Conservation (phyloP, 805 yeast species). For the Yamadazyma kitorensis region DNA sequence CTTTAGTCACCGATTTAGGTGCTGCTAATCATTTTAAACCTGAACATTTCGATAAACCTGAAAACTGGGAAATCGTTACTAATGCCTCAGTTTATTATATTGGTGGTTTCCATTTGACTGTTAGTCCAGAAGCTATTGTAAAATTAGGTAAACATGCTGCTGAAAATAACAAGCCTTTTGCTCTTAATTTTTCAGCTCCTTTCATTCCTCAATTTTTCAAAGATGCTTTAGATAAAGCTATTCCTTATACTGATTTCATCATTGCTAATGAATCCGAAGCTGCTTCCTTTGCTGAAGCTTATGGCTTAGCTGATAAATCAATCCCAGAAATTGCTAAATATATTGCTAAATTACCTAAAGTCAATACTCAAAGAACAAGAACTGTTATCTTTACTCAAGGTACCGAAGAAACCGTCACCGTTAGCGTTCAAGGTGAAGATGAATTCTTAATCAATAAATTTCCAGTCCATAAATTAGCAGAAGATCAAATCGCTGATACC, state of each 20-base stretch:
- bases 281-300: constrained; percentile 86
- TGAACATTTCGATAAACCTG: constrained; percentile 80
- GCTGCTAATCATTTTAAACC: constrained; percentile 98
- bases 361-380: constrained; percentile 65
- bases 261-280: constrained; percentile 98
- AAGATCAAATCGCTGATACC: constrained; percentile 76
- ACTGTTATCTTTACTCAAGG: constrained; percentile 95
- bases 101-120: constrained; percentile 99
- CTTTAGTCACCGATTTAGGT: constrained; percentile 91
- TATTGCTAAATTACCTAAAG: constrained; percentile 78
- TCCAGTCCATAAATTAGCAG: constrained; percentile 71
- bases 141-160: constrained; percentile 92
- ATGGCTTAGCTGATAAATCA: constrained; percentile 59
- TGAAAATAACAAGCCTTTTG: constrained; percentile 69
- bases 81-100: constrained; percentile 81
- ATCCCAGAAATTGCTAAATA: constrained; percentile 75
- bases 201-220: constrained; percentile 95
- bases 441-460: constrained; percentile 47
- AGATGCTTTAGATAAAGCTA: constrained; percentile 73
- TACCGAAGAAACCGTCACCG: constrained; percentile 83
- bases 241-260: constrained; percentile 87
- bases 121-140: constrained; percentile 90
- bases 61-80: constrained; percentile 85
- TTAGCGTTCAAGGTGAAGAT: constrained; percentile 51
- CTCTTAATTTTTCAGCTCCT: constrained; percentile 92